phyloP scores from a whole-genome alignment of 139 green algal species.

The Tetraselmis chui region DNA sequence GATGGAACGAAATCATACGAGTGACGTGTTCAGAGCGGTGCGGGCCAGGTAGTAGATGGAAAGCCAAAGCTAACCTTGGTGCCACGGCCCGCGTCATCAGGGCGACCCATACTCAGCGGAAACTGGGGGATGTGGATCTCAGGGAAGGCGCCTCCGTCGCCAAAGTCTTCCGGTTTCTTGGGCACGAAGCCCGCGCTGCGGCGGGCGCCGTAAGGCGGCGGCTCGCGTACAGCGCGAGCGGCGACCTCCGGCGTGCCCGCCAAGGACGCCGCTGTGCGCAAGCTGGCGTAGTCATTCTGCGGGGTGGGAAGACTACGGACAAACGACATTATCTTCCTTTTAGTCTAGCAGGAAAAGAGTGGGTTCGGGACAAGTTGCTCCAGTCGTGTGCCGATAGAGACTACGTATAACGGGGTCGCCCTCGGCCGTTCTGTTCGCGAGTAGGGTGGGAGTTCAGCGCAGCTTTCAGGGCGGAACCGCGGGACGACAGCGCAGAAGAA shows the following conservation, averaged over 20 bases:
- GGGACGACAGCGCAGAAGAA: too few relatives aligned
- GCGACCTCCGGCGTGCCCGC: neutral
- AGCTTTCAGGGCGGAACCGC: too few relatives aligned
- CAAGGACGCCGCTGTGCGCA: neutral
- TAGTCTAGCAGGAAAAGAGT: too few relatives aligned
- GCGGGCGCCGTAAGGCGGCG: conserved; percentile 57
- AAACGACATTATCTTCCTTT: neutral
- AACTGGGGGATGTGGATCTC: conserved; percentile 90
- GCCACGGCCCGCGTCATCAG: conserved; percentile 26
- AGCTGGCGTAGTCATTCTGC: neutral
- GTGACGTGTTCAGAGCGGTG: too few relatives aligned
- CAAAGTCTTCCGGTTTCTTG: conserved; percentile 71
- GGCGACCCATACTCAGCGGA: conserved; percentile 80
- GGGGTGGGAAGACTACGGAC: neutral
- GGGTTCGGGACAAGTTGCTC: too few relatives aligned
- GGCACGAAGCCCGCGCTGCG: conserved; percentile 66
- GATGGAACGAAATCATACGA: too few relatives aligned
- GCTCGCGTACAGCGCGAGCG: conserved; percentile 25
- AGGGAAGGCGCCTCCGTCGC: conserved; percentile 83
- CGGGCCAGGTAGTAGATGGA: too few relatives aligned
- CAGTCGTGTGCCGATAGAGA: too few relatives aligned
- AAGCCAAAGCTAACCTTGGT: too few relatives aligned
- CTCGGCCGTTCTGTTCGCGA: too few relatives aligned
- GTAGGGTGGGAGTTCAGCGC: too few relatives aligned
- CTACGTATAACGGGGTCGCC: too few relatives aligned